These are phyloP conservation scores for Nicotiana noctiflora DNA, from an alignment of 257 asterid genomes.

Conservation along the genomic window DNA sequence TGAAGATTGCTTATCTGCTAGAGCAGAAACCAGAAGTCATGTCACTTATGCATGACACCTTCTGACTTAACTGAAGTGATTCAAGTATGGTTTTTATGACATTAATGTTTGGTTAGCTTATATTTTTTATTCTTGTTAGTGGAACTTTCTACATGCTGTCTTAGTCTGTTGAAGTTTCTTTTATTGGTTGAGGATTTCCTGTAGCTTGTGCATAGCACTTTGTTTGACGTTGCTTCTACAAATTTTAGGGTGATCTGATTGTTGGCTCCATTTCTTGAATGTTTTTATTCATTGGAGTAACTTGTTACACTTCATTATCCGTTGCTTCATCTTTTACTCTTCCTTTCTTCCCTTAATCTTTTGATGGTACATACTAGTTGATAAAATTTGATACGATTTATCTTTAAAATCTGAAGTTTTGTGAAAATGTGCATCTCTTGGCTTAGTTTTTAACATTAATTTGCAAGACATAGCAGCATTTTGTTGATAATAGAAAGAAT, in stretches of 20 bases:
- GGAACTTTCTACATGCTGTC: not conserved
- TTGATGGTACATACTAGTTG: not conserved
- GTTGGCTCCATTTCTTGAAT: not conserved
- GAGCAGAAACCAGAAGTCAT: not conserved
- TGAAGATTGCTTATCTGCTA: slow-evolving; percentile 12
- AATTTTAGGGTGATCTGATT: not conserved
- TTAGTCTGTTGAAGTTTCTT: not conserved
- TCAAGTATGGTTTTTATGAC: not conserved
- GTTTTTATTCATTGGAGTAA: not conserved
- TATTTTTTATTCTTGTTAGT: not conserved
- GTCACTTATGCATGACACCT: slow-evolving; percentile 6
- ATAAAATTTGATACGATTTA: no score
- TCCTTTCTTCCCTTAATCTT: no score
- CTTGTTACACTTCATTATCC: not conserved
- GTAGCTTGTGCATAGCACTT: not conserved
- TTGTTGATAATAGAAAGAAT: no score
- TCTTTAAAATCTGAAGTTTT: no score
- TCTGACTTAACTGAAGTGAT: not conserved
- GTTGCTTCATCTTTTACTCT: no score
- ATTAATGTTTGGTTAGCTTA: not conserved
- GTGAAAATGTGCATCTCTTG: no score
- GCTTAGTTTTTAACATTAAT: no score
- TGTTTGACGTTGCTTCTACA: not conserved
- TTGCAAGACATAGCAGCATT: no score
- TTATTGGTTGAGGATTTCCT: not conserved